Percentiles rank a stretch among this genome's conserved stretches.
Evolutionary conservation across 225 moss, liverwort and hornwort species (phyloP).

Genomic region (Antitrichia curtipendula): DNA sequence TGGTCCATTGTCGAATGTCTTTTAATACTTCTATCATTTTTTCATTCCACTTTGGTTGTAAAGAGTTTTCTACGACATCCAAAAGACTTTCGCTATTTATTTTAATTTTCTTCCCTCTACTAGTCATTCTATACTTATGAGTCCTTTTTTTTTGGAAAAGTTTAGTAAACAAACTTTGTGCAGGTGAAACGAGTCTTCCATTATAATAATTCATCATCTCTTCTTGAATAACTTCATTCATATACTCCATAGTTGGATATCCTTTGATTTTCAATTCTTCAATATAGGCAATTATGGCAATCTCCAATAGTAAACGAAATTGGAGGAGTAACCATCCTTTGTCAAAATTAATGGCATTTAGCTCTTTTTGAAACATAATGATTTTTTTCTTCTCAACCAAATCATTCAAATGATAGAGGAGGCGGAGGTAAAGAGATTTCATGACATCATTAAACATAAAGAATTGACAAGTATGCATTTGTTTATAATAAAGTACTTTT

Average conservation of each 20-base stretch:
- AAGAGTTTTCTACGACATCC: background rate
- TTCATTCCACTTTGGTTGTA: accelerated
- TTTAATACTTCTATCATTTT: background rate
- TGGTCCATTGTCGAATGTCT: background rate
- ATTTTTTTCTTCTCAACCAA: background rate
- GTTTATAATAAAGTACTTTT: background rate
- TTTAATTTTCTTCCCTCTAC: background rate
- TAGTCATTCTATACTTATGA: background rate
- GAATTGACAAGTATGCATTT: background rate
- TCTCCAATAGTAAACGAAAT: too few species aligned
- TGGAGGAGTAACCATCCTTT: background rate
- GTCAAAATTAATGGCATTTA: background rate
- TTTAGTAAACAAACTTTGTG: too few species aligned
- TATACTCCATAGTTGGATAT: background rate
- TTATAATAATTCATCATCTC: background rate
- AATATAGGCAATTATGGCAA: background rate
- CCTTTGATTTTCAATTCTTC: background rate
- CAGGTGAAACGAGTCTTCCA: accelerated
- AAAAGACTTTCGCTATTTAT: background rate
- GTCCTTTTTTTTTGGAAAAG: background rate
- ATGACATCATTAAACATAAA: background rate
- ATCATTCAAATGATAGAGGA: background rate
- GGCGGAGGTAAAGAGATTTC: background rate
- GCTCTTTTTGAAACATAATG: background rate
- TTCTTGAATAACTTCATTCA: background rate